These are phyloP conservation scores for Arachis monticola DNA, from an alignment of 331 rosid species.

Conservation along the genomic window DNA sequence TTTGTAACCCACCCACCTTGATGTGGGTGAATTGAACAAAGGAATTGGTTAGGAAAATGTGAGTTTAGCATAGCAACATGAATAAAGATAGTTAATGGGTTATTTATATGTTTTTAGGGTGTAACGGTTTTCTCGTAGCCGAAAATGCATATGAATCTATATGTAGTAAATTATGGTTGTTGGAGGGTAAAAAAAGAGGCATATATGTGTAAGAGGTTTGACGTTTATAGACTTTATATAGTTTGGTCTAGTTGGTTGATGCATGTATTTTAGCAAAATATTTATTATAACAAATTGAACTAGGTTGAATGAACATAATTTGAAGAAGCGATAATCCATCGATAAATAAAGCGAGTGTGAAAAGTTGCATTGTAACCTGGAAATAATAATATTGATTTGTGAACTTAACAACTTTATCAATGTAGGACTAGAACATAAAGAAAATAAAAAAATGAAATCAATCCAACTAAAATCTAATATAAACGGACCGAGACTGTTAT, in stretches of 20 bases:
- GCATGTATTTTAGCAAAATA: no score
- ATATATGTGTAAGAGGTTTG: neutral
- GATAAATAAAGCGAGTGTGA: no score
- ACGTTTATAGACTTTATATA: neutral
- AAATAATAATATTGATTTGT: no score
- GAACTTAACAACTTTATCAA: no score
- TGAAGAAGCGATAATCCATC: no score
- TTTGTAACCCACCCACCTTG: conserved; percentile 5
- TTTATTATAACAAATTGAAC: no score
- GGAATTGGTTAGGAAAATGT: neutral
- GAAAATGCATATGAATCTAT: conserved; percentile 24
- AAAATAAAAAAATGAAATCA: no score
- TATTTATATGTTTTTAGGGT: conserved; percentile 3
- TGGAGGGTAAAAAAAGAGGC: neutral
- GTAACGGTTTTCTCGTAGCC: neutral
- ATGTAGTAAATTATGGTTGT: conserved; percentile 38
- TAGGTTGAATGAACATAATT: no score
- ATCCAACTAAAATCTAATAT: no score
- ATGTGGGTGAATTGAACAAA: neutral
- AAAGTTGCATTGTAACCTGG: no score
- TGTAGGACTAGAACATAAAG: no score
- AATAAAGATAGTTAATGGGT: neutral
- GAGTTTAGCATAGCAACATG: conserved; percentile 1
- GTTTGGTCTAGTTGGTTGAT: neutral
- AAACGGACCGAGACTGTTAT: no score